Conservation (phyloP, 2,329 filamentous ascomycete species). For the Trichocomaceae sp. region DNA sequence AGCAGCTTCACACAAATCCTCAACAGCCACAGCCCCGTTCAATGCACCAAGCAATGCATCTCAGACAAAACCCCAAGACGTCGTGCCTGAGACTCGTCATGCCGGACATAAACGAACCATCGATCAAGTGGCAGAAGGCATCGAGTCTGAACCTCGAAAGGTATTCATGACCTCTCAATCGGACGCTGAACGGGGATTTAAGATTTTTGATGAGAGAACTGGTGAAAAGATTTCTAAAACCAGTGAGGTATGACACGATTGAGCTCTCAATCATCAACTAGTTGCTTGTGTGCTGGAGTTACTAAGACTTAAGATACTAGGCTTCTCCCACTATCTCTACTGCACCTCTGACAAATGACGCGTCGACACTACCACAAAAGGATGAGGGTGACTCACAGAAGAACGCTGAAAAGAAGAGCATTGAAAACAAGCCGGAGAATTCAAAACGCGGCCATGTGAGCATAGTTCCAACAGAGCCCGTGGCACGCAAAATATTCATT, state of each 20-base stretch:
- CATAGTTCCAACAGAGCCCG: slow-evolving; percentile 28
- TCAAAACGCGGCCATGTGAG: slow-evolving; percentile 14
- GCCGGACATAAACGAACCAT: slow-evolving; percentile 37
- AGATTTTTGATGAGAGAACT: slow-evolving; percentile 19
- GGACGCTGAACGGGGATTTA: slow-evolving; percentile 16
- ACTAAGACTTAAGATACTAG: neutral
- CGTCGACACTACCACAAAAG: slow-evolving; percentile 1
- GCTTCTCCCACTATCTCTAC: neutral
- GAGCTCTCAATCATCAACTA: neutral
- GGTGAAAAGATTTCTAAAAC: slow-evolving; percentile 14
- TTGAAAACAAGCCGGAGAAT: slow-evolving; percentile 8
- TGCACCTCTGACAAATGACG: neutral
- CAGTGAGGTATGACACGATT: slow-evolving; percentile 12
- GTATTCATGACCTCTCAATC: slow-evolving; percentile 9
- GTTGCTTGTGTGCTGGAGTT: neutral
- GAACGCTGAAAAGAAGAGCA: slow-evolving; percentile 10
- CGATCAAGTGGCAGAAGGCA: slow-evolving; percentile 30
- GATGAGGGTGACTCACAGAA: slow-evolving; percentile 3
- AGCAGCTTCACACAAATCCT: slow-evolving; percentile 18
- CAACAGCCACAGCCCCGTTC: slow-evolving; percentile 23
- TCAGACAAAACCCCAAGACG: slow-evolving; percentile 24
- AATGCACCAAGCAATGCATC: slow-evolving; percentile 17
- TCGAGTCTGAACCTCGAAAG: slow-evolving; percentile 16
- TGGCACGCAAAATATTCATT: slow-evolving; percentile 34
- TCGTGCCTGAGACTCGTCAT: slow-evolving; percentile 25